These are phyloP conservation scores for Cryptococcus jaspeensis DNA, from an alignment of 1,284 basidiomycete genomes.

Conservation along the genomic window DNA sequence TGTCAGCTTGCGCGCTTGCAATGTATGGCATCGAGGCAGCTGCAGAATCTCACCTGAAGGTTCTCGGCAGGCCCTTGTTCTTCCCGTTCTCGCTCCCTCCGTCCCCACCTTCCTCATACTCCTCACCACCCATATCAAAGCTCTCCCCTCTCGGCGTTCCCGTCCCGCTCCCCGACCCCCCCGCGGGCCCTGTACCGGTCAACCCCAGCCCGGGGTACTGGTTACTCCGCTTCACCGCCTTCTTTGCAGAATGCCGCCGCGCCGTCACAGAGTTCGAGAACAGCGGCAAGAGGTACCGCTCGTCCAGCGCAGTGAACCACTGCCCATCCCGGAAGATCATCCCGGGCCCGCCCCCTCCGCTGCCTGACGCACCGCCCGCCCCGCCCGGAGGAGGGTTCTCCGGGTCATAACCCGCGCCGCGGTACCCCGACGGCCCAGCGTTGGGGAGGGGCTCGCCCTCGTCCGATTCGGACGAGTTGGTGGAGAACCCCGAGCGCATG, in stretches of 20 bases:
- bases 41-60: slow-evolving; percentile 44
- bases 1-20: background rate
- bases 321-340: slow-evolving; percentile 62
- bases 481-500: slow-evolving; percentile 44
- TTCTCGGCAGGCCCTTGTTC: slow-evolving; percentile 39
- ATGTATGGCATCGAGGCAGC: background rate
- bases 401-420: slow-evolving; percentile 50
- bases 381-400: slow-evolving; percentile 57
- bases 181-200: background rate
- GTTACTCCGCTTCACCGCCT: slow-evolving; percentile 51
- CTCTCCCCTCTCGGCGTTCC: slow-evolving; percentile 29
- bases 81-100: slow-evolving; percentile 51
- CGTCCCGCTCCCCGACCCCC: slow-evolving; percentile 20
- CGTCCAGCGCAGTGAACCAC: slow-evolving; percentile 96
- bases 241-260: slow-evolving; percentile 77
- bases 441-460: slow-evolving; percentile 67
- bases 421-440: slow-evolving; percentile 51
- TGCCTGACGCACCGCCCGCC: slow-evolving; percentile 13
- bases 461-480: slow-evolving; percentile 61
- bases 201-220: background rate
- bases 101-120: slow-evolving; percentile 28
- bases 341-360: slow-evolving; percentile 25
- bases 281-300: slow-evolving; percentile 87
- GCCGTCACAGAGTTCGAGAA: slow-evolving; percentile 94
- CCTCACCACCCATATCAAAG: slow-evolving; percentile 31